Conservation (phyloP, 2,329 filamentous ascomycete species). For the Stenocarpella maydis region DNA sequence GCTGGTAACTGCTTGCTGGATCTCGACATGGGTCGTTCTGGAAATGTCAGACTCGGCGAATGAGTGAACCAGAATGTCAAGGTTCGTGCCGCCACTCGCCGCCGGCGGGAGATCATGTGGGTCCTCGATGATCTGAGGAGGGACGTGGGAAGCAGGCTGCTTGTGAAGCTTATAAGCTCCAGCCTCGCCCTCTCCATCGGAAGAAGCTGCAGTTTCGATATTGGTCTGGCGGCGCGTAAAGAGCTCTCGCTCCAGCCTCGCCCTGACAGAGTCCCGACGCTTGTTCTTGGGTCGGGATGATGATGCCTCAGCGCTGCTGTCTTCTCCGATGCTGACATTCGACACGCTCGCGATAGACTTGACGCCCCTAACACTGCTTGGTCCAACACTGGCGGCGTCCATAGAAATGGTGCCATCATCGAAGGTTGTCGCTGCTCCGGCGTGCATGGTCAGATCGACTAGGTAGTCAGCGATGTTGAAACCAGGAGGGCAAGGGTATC, state of each 20-base stretch:
- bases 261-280: slow-evolving; percentile 81
- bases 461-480: slow-evolving; percentile 99
- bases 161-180: slow-evolving; percentile 61
- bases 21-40: slow-evolving; percentile 77
- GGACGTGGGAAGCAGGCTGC: slow-evolving; percentile 53
- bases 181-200: slow-evolving; percentile 60
- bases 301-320: slow-evolving; percentile 67
- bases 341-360: slow-evolving; percentile 91
- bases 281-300: slow-evolving; percentile 72
- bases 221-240: slow-evolving; percentile 82
- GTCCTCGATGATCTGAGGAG: slow-evolving; percentile 74
- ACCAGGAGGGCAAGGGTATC: slow-evolving; percentile 91
- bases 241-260: slow-evolving; percentile 88
- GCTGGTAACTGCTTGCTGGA: slow-evolving; percentile 70
- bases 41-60: slow-evolving; percentile 84
- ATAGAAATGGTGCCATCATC: slow-evolving; percentile 62
- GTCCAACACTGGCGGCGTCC: slow-evolving; percentile 74
- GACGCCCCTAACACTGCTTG: slow-evolving; percentile 86
- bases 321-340: slow-evolving; percentile 76
- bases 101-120: slow-evolving; percentile 67
- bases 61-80: slow-evolving; percentile 80
- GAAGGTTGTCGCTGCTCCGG: slow-evolving; percentile 68
- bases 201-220: slow-evolving; percentile 69
- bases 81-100: slow-evolving; percentile 73
- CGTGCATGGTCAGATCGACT: slow-evolving; percentile 97